Evolutionary conservation across 1,139 yeast species (phyloP), one percentile per base, ranked within the genome.

Genomic region (Saccharomyces hybrid): DNA sequence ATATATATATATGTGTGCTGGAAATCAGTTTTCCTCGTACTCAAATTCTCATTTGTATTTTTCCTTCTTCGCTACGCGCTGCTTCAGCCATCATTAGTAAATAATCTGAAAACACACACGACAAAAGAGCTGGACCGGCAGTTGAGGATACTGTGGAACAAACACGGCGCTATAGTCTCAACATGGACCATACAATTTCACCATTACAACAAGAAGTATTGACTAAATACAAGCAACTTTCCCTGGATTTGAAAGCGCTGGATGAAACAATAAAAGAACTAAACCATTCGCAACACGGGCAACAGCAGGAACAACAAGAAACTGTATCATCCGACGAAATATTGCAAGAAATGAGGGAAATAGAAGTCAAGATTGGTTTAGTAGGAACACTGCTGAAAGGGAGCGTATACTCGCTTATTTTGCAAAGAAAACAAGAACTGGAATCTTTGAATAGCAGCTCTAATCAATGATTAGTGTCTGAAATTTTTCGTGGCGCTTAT

Each of bases 321-420:
- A 55, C 55, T n/a, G 58, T 55, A 1, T 61, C 69, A 3, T 66
- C 71, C 2, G 71, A 69, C 31, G 63, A 65, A 28, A 63, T 67
- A 23, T 55, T 67, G 32, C 60, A 60, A 31, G 65, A 65, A 50
- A 61, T 84, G 61, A 71, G 88, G 47, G 79, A 75, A 47, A 72
- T 85, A 52, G 90, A 85, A 66, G 76, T 79, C 58, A 82, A 83
- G 59, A 73, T 84, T n/a, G 83, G 84, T 0, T 70, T 84, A 55
- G 82, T 84, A 3, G 82, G 85, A 53, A 84, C 88, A 0, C 69
- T 82, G 48, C 81, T 84, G 72, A 83, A 83, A 60, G 84, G 86
- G 5, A 85, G 89, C 14, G 88, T 84, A 1, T 84, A 84, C 65
- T 79, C 84, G 5, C 67, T 79, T 59, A 80, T 76, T 58, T 66